Evolutionary conservation across 2,329 filamentous ascomycete genomes (phyloP), one percentile per base, ranked within the genome.

Genomic region (Xylariaceae sp.): DNA sequence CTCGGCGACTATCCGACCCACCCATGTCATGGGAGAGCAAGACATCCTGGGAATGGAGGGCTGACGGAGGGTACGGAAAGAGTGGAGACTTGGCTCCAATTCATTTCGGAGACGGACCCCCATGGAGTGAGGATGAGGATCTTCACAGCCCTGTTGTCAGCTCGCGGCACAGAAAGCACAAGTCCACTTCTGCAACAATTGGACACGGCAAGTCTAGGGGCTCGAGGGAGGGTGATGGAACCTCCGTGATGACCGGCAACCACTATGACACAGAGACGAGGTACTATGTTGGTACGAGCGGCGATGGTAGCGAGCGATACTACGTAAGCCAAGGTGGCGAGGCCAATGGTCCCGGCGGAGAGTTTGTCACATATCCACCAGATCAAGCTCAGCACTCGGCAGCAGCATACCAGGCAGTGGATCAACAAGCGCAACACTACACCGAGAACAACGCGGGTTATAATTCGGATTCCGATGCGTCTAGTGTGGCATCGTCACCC

Each of bases 111-210:
- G 91, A 94, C 71, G 92, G 92, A 0, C 92, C 92, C 18, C 93
- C 92, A 2, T 97, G 92, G 77, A 96, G 91, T 74, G 92, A 97
- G 75, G 92, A 97, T 70, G 92, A 97, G 68, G 94, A 97, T 74
- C 81, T 97, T 49, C 90, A 94, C 70, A 96, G 92, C 71, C 92
- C 92, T 0, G 90, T 96, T 15, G 90, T 92, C 11, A 90, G 88
- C 65, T 89, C 89, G 45, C 82, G 89, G 59, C 92, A 96, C 73
- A 88, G 89, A 70, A 96, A 94, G 74, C 88, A 92, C 75, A 95
- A 90, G 73, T 90, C 88, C 2, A 81, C 83, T 0, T 80, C 80
- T 1, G 79, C 81, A 15, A 74, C 79, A 3, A 74, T 78, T 56
- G 73, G 72, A 50, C 72, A 77, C 70, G 76, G 76, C 55, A 79